Evolutionary conservation across 1,139 yeast genomes (phyloP), one percentile per base, ranked within the genome.

Genomic region (Diutina mesorugosa): DNA sequence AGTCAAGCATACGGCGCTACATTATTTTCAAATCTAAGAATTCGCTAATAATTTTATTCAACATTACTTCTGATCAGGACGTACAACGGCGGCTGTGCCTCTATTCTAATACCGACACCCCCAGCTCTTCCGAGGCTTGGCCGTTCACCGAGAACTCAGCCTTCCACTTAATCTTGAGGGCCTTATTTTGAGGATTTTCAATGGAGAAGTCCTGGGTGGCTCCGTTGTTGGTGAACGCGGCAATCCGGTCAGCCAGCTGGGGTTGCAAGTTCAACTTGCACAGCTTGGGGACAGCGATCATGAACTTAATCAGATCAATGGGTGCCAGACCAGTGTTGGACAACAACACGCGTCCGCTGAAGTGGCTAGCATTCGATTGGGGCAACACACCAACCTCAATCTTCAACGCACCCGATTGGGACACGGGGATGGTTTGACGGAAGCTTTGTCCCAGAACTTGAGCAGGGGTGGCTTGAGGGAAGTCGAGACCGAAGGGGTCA

Each of bases 91-190:
- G 21, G 28, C 47, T 45, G n/a, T 4, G 2, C 26, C 26, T 21
- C 29, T 47, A 50, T 16, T 50, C 61, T 59, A 74, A 68, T 26
- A 68, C 68, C 57, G 70, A 68, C 26, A 85, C 82, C 16, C 89
- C 88, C 16, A 82, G 76, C 61, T 82, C 87, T 64, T 80, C 85
- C 46, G 69, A 69, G 12, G 69, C 67, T 16, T 69, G 65, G 14
- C 83, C 84, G 56, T 78, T 79, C 7, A 77, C 65, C 16, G 65
- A 65, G 66, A 83, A 90, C 59, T 81, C 80, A 38, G 82, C 79
- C 67, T 87, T 89, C 95, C 95, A 91, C 67, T 90, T 87, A 59
- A 91, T 75, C 70, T 89, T 90, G 62, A 89, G 75, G 28, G 78
- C 69, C 61, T 74, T 74, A 55, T 68, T 67, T 2, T 66, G 62